These are phyloP conservation scores for Pichia nakasei DNA, from an alignment of 805 yeast species.

Conservation along the genomic window DNA sequence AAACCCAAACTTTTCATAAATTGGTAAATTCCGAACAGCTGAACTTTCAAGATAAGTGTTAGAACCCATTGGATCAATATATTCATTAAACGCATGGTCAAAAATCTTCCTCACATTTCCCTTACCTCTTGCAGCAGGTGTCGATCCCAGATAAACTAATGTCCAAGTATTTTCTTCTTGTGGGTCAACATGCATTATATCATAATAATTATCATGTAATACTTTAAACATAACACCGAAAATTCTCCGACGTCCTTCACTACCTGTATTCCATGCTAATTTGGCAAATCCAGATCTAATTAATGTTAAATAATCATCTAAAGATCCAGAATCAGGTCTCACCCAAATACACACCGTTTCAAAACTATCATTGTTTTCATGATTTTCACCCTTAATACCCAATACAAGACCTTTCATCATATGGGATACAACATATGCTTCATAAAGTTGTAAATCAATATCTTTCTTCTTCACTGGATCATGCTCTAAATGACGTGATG, in stretches of 20 bases:
- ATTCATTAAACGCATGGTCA: conserved; percentile 37
- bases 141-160: conserved; percentile 28
- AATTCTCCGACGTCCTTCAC: conserved; percentile 39
- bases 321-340: conserved; percentile 35
- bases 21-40: conserved; percentile 38
- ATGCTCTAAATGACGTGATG: conserved; percentile 26
- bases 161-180: conserved; percentile 23
- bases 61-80: conserved; percentile 33
- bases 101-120: conserved; percentile 45
- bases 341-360: conserved; percentile 52
- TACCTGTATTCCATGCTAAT: conserved; percentile 41
- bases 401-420: conserved; percentile 41
- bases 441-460: conserved; percentile 37
- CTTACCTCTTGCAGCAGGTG: conserved; percentile 43
- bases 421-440: conserved; percentile 43
- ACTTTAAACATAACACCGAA: conserved; percentile 44
- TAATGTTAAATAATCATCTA: conserved; percentile 38
- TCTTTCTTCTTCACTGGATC: conserved; percentile 24
- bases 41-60: conserved; percentile 46
- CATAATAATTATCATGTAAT: conserved; percentile 38
- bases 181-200: conserved; percentile 35
- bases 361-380: conserved; percentile 27
- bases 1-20: conserved; percentile 45
- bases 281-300: conserved; percentile 45
- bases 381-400: conserved; percentile 38